Evolutionary conservation across 345 rosid species (phyloP).

Genomic region (Arabidopsis suecica): DNA sequence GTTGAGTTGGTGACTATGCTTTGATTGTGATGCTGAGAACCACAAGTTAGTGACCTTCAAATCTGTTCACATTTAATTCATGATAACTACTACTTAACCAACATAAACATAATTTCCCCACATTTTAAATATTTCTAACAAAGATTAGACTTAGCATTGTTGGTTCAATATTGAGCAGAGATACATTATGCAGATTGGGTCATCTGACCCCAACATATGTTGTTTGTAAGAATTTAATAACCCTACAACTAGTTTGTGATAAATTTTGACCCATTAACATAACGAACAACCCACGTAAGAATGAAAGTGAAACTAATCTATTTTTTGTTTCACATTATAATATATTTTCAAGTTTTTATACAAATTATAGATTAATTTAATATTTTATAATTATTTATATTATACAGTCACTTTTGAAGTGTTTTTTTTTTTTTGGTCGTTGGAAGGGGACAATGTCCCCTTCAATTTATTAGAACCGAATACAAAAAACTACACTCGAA

Average conservation of each 20-base stretch:
- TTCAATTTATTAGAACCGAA: too few relatives aligned
- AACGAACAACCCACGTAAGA: too few relatives aligned
- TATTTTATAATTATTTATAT: too few relatives aligned
- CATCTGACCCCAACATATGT: conserved; percentile 4
- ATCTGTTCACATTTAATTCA: conserved; percentile 36
- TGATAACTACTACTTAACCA: conserved; percentile 42
- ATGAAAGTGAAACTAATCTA: too few relatives aligned
- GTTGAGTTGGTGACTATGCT: conserved; percentile 22
- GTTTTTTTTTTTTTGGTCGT: too few relatives aligned
- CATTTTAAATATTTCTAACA: conserved; percentile 12
- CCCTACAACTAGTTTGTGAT: not conserved
- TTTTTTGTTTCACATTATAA: too few relatives aligned
- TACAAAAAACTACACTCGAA: too few relatives aligned
- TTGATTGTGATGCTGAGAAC: conserved; percentile 32
- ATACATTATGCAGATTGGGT: not conserved
- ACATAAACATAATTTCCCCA: conserved; percentile 34
- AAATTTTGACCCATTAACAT: not conserved
- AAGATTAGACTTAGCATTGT: conserved; percentile 1
- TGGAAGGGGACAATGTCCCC: too few relatives aligned
- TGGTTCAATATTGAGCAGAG: conserved; percentile 7
- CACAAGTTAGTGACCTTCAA: conserved; percentile 32
- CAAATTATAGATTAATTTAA: too few relatives aligned
- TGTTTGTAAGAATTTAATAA: not conserved
- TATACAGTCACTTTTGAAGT: too few relatives aligned
- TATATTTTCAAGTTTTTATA: too few relatives aligned